Evolutionary conservation across 23 red algal genomes (phyloP).

Genomic region (Gracilaria vermiculophylla): DNA sequence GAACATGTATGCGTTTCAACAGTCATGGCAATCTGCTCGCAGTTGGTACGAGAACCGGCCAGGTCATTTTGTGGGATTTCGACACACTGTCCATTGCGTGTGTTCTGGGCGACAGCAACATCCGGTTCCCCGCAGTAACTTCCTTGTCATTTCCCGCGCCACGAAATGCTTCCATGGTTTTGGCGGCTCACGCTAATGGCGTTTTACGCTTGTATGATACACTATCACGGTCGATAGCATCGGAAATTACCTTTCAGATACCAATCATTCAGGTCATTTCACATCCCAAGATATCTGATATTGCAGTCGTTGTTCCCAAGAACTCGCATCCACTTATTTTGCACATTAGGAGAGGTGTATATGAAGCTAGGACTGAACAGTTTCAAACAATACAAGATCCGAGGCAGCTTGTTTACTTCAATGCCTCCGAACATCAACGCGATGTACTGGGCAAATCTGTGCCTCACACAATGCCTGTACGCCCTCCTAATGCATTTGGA

Average conservation of each 20-base stretch:
- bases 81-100: slow-evolving; percentile 68
- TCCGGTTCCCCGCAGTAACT: neutral
- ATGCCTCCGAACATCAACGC: neutral
- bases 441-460: slow-evolving; percentile 4
- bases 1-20: slow-evolving; percentile 82
- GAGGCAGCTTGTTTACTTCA: neutral
- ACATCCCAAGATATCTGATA: slow-evolving; percentile 37
- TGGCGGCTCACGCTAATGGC: slow-evolving; percentile 11
- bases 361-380: slow-evolving; percentile 1
- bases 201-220: slow-evolving; percentile 49
- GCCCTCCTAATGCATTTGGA: slow-evolving; percentile 20
- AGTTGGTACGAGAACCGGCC: slow-evolving; percentile 52
- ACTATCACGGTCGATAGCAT: slow-evolving; percentile 1
- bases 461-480: neutral
- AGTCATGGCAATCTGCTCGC: slow-evolving; percentile 88
- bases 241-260: slow-evolving; percentile 30
- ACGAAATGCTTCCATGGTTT: slow-evolving; percentile 48
- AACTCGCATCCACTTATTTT: slow-evolving; percentile 47
- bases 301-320: slow-evolving; percentile 28
- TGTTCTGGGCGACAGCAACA: neutral
- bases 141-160: slow-evolving; percentile 56
- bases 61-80: slow-evolving; percentile 83
- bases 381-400: slow-evolving; percentile 32
- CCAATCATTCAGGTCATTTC: slow-evolving; percentile 36
- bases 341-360: slow-evolving; percentile 32